phyloP scores from a whole-genome alignment of 1,284 basidiomycete species.

The Ustilago bromivora region DNA sequence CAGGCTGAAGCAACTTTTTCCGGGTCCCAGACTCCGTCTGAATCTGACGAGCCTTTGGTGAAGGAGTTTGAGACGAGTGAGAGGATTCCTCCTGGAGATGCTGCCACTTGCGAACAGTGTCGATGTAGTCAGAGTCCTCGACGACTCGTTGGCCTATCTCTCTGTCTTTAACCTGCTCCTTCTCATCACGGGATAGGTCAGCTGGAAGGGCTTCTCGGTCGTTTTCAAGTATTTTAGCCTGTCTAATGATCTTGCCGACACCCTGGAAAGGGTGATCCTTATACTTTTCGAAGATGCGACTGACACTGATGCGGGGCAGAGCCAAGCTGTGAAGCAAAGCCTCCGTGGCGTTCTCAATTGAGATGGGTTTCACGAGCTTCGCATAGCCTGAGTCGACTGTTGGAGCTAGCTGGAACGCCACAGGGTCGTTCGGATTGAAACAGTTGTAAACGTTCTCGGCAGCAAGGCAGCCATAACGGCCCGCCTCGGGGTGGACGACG shows the following conservation, averaged over 20 bases:
- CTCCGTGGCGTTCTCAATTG: constrained; percentile 67
- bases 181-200: constrained; percentile 19
- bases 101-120: constrained; percentile 45
- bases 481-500: constrained; percentile 70
- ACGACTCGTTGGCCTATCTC: constrained; percentile 23
- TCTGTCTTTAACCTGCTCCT: constrained; percentile 14
- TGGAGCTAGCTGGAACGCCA: constrained; percentile 70
- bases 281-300: constrained; percentile 63
- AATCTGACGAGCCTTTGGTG: background rate
- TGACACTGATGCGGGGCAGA: constrained; percentile 65
- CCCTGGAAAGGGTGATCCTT: constrained; percentile 50
- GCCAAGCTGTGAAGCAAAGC: constrained; percentile 64
- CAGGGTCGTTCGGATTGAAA: constrained; percentile 70
- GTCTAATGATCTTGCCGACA: constrained; percentile 35
- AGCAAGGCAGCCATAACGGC: constrained; percentile 74
- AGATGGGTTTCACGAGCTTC: constrained; percentile 67
- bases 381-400: constrained; percentile 69
- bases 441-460: constrained; percentile 72
- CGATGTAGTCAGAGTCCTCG: constrained; percentile 38
- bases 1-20: constrained; percentile 33
- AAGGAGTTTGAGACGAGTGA: background rate
- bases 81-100: constrained; percentile 13
- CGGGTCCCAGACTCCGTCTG: constrained; percentile 21
- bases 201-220: constrained; percentile 12
- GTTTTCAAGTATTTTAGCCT: constrained; percentile 21